These are phyloP conservation scores for Gelatoporia subvermispora DNA, from an alignment of 768 basidiomycete species.

Conservation along the genomic window DNA sequence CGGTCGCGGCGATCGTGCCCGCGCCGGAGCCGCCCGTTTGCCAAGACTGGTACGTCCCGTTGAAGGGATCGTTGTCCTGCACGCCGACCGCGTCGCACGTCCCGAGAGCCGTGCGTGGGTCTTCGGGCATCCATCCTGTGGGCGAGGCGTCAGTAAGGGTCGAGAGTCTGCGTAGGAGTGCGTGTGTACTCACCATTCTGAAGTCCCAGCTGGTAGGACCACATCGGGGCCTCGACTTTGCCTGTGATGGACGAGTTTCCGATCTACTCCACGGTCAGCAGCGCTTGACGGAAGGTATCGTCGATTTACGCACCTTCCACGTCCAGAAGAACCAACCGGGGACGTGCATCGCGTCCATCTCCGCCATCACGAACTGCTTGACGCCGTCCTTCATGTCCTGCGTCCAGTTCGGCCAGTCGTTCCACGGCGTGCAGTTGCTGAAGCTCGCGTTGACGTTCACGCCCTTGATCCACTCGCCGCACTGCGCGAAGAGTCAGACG, in stretches of 20 bases:
- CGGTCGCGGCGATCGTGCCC: constrained; percentile 41
- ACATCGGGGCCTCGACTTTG: constrained; percentile 49
- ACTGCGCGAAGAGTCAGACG: constrained; percentile 18
- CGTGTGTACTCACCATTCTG: constrained; percentile 37
- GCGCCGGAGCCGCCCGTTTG: constrained; percentile 65
- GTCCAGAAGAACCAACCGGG: constrained; percentile 72
- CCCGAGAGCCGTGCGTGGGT: constrained; percentile 66
- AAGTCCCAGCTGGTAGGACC: constrained; percentile 70
- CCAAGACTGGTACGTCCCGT: constrained; percentile 55
- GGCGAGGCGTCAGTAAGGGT: neutral
- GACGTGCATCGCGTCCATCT: constrained; percentile 60
- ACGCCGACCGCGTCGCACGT: constrained; percentile 52
- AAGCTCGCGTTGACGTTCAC: constrained; percentile 18
- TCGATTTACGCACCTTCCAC: constrained; percentile 49
- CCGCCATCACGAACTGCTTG: constrained; percentile 44
- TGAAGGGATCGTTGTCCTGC: constrained; percentile 34
- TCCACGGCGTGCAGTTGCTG: constrained; percentile 36
- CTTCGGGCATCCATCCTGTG: constrained; percentile 63
- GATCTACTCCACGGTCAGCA: constrained; percentile 31
- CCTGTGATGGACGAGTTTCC: constrained; percentile 51
- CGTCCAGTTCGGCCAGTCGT: constrained; percentile 51
- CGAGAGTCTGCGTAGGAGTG: neutral
- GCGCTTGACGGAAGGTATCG: neutral
- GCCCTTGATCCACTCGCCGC: constrained; percentile 48
- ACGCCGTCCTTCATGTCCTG: constrained; percentile 47